Base-by-base conservation (phyloP, 1,284 basidiomycete genomes). In the Omphalotus olearius region DNA sequence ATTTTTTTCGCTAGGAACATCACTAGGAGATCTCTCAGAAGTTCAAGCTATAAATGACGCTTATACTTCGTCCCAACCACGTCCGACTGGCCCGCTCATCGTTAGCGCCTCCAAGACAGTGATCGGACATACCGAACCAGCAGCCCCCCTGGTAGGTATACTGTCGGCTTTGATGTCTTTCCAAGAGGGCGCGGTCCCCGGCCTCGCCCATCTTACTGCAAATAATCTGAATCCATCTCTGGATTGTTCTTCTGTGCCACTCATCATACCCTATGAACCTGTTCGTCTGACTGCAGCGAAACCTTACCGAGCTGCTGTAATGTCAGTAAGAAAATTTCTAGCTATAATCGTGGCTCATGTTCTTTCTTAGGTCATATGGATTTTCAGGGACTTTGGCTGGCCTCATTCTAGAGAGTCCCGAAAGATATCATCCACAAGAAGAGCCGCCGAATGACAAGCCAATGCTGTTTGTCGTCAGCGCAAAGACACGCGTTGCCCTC, bases 301-400 rank as follows among this genome's bases (percentile, higher is more conserved):
- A 7, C 63, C 64, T 18, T 49, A 63, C 35, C 58, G 63, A 17
- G 65, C 58, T n/a, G 51, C 68, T 10, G 62, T 67, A 26, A 45
- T 70, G 68, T 70, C 53, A 30, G 64, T 62, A 5, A 17, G 11
- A 23, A 36, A 30, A 14, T 18, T 18, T 39, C 36, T 46, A 5
- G 25, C 30, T 14, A 45, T 37, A 11, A 26, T 45, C 17, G 20
- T 40, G 11, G 11, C 51, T 13, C 18, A 6, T 40, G 13, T 17
- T 13, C 35, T 18, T 45, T n/a, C 16, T 33, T 45, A 70, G 69
- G 23, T 65, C 68, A 0, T 68, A 69, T 43, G 69, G 68, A 6
- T 69, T 70, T 47, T 65, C 69, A 4, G 69, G 69, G 10, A 69
- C 69, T 14, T 64, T 69, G 42, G 59, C 67, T 18, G 68, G 64